These are phyloP conservation scores for Triangularia setosa DNA, from an alignment of 2,329 filamentous ascomycete species.

Conservation along the genomic window DNA sequence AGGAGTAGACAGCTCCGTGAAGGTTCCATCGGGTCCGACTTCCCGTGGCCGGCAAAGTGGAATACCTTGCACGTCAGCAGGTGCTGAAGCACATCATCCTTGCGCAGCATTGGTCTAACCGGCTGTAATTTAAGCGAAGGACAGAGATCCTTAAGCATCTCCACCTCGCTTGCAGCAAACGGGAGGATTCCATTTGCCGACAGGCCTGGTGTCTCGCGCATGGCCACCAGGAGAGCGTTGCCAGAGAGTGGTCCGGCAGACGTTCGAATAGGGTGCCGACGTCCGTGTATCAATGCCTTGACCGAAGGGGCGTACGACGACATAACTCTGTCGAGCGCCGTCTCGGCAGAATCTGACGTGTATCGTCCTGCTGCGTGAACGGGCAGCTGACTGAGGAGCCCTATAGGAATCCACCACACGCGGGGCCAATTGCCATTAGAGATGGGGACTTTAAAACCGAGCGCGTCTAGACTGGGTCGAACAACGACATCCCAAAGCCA, in stretches of 20 bases:
- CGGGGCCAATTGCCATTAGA: neutral
- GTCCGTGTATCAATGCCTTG: slow-evolving; percentile 14
- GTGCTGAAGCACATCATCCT: slow-evolving; percentile 24
- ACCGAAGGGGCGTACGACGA: slow-evolving; percentile 13
- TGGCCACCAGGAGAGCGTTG: slow-evolving; percentile 31
- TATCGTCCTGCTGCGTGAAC: slow-evolving; percentile 12
- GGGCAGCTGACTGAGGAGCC: slow-evolving; percentile 4
- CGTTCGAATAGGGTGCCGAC: neutral
- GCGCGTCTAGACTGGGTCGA: neutral
- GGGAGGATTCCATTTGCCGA: neutral
- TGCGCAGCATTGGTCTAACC: slow-evolving; percentile 6
- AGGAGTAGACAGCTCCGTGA: slow-evolving; percentile 31
- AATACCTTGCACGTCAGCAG: slow-evolving; percentile 33
- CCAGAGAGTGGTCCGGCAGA: neutral
- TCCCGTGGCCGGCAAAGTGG: slow-evolving; percentile 41
- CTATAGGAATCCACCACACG: slow-evolving; percentile 11
- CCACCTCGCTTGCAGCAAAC: neutral
- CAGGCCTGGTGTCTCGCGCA: slow-evolving; percentile 27
- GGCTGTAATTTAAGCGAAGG: neutral
- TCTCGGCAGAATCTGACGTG: neutral
- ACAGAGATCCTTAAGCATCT: neutral
- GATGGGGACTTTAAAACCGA: neutral
- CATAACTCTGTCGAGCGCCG: slow-evolving; percentile 10
- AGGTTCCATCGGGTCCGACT: slow-evolving; percentile 28
- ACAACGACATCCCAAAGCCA: slow-evolving; percentile 11